These are phyloP conservation scores for Glycine soja DNA, from an alignment of 306 rosid genomes.

Conservation along the genomic window DNA sequence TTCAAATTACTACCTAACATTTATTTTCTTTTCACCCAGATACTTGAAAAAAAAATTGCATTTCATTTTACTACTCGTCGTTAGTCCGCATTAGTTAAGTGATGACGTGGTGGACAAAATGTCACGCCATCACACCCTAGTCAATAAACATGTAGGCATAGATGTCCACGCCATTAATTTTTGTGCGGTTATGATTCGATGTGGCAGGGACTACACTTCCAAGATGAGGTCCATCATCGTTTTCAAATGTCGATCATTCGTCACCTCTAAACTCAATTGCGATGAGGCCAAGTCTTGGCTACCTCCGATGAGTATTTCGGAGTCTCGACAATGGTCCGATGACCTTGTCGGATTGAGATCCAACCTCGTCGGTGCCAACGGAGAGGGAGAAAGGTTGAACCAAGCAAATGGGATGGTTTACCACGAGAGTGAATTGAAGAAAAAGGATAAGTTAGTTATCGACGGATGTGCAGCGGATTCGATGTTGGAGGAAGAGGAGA, in stretches of 20 bases:
- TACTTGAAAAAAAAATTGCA: no score
- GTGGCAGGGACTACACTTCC: constrained; percentile 68
- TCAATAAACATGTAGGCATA: no score
- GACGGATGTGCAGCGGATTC: neutral
- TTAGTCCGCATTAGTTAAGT: no score
- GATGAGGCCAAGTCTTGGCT: constrained; percentile 48
- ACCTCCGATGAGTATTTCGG: constrained; percentile 67
- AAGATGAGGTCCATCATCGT: constrained; percentile 70
- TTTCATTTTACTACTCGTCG: no score
- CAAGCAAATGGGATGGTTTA: neutral
- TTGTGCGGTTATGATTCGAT: constrained; percentile 25
- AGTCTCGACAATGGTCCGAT: constrained; percentile 58
- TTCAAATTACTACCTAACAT: no score
- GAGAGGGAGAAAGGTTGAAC: neutral
- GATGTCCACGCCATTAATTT: no score
- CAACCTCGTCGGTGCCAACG: constrained; percentile 1
- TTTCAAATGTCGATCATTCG: constrained; percentile 72
- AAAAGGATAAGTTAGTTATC: neutral
- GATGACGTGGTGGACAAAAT: no score
- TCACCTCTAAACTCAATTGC: constrained; percentile 8
- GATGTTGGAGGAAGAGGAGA: neutral
- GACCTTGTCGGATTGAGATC: constrained; percentile 57
- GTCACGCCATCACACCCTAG: no score
- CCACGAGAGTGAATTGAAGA: neutral
- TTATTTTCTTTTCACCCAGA: no score